A percentile compares a stretch with the other conserved stretches of the same genome.
These are phyloP conservation scores for Abrus precatorius DNA, from an alignment of 306 rosid species.

Conservation along the genomic window DNA sequence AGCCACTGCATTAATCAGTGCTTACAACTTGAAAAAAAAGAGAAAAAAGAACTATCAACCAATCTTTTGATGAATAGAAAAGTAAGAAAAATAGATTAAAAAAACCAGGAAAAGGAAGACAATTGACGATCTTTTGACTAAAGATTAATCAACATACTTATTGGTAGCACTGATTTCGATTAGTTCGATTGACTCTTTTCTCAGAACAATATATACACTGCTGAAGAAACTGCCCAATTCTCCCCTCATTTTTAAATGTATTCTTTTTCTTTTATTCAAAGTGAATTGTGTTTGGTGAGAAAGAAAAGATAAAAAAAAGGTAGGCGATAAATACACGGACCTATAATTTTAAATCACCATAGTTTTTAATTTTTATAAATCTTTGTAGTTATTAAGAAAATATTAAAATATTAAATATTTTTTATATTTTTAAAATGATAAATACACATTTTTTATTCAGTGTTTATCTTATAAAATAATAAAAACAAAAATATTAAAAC, in stretches of 20 bases:
- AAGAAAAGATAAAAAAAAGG: background rate
- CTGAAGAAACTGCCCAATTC: background rate
- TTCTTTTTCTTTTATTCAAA: background rate
- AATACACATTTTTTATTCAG: too few species aligned
- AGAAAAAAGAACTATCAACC: background rate
- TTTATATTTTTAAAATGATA: too few species aligned
- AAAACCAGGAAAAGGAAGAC: background rate
- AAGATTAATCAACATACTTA: conserved; percentile 19
- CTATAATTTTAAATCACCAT: too few species aligned
- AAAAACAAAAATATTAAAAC: too few species aligned
- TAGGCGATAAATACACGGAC: background rate
- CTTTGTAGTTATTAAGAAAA: too few species aligned
- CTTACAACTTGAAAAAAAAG: background rate
- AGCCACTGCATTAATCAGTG: background rate
- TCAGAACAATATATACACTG: conserved; percentile 2
- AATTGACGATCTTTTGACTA: conserved; percentile 3
- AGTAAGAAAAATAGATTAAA: background rate
- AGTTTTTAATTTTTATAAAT: too few species aligned
- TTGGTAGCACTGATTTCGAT: conserved; percentile 36
- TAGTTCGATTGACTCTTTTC: conserved; percentile 3
- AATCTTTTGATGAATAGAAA: background rate
- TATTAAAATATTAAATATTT: too few species aligned
- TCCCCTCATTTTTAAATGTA: background rate
- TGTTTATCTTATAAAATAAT: too few species aligned
- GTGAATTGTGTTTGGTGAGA: conserved; percentile 42